Conservation (phyloP, 2,329 filamentous ascomycete genomes). For the Sclerotiophoma versabilis region DNA sequence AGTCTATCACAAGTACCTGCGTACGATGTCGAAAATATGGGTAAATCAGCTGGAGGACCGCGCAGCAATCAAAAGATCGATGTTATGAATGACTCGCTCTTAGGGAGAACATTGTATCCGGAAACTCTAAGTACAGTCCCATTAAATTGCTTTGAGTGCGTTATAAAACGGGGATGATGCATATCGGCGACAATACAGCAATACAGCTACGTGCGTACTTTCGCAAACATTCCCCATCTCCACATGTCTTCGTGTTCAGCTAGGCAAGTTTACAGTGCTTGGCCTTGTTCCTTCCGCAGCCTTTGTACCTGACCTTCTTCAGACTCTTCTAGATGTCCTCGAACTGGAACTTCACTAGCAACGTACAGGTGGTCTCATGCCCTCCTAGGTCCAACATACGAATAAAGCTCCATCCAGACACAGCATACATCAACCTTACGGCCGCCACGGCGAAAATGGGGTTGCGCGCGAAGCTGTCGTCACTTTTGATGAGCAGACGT, state of each 20-base stretch:
- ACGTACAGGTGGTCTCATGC: conserved; percentile 66
- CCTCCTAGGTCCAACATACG: conserved; percentile 71
- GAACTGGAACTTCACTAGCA: conserved; percentile 69
- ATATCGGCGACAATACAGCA: too few species aligned
- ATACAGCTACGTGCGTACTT: too few species aligned
- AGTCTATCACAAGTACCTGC: too few species aligned
- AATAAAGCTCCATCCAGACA: conserved; percentile 68
- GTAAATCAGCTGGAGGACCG: too few species aligned
- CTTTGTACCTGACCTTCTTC: neutral
- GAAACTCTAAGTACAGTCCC: too few species aligned
- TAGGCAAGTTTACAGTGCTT: conserved; percentile 2
- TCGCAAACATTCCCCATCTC: too few species aligned
- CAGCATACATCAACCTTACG: conserved; percentile 65
- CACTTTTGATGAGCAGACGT: conserved; percentile 71
- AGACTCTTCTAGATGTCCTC: conserved; percentile 22
- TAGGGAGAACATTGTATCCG: too few species aligned
- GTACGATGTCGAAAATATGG: too few species aligned
- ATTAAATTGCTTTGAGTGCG: too few species aligned
- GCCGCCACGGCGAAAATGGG: conserved; percentile 68
- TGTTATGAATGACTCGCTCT: too few species aligned
- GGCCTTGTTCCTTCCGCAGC: neutral
- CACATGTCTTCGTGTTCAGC: neutral
- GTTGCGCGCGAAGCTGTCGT: conserved; percentile 68
- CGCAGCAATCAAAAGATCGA: too few species aligned
- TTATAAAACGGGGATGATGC: too few species aligned